These are phyloP conservation scores for Lipomyces kockii DNA, from an alignment of 805 yeast species.

Conservation along the genomic window DNA sequence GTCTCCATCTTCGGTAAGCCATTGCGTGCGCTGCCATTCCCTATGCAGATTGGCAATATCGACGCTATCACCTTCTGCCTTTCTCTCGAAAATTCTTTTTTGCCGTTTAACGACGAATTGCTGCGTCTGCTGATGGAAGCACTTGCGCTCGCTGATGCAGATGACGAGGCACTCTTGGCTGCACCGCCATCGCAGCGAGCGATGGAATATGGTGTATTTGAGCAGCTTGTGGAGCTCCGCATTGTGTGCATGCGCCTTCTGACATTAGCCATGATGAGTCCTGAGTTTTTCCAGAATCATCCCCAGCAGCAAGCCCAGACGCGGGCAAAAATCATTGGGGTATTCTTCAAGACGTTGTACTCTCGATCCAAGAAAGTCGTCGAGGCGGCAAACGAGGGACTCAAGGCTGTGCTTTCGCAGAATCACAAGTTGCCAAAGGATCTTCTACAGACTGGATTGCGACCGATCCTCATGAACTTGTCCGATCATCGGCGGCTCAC, in stretches of 20 bases:
- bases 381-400: conserved; percentile 89
- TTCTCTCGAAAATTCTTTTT: conserved; percentile 75
- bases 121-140: conserved; percentile 87
- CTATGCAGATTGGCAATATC: conserved; percentile 98
- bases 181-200: conserved; percentile 64
- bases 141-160: conserved; percentile 93
- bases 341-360: conserved; percentile 90
- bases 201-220: conserved; percentile 84
- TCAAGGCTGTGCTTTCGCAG: conserved; percentile 79
- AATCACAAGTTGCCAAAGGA: conserved; percentile 92
- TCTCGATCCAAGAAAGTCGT: conserved; percentile 84
- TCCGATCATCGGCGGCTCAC: conserved; percentile 92
- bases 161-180: conserved; percentile 91
- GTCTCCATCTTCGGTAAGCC: conserved; percentile 98
- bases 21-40: conserved; percentile 92
- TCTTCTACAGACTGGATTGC: conserved; percentile 87
- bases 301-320: conserved; percentile 61
- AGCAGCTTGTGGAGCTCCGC: conserved; percentile 82
- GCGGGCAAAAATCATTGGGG: conserved; percentile 84
- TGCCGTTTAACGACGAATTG: conserved; percentile 87
- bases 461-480: conserved; percentile 93
- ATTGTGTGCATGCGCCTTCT: conserved; percentile 87
- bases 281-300: conserved; percentile 73
- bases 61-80: conserved; percentile 96
- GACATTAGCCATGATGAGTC: conserved; percentile 80